These are phyloP conservation scores for Sporothrix mexicana DNA, from an alignment of 2,329 filamentous ascomycete species.

Conservation along the genomic window DNA sequence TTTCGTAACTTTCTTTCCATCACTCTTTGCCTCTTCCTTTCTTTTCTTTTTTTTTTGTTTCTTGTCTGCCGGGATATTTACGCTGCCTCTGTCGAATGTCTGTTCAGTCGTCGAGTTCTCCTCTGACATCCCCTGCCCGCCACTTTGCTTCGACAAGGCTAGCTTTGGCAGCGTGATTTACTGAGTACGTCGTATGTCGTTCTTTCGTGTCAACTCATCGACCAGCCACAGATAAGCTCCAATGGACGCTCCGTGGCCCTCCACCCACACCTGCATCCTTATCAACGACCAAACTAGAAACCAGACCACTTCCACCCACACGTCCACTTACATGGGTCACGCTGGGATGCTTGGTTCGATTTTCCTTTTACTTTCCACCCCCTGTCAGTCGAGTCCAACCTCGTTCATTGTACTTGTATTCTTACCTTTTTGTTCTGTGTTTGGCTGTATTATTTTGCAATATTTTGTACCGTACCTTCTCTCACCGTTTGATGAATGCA, in stretches of 20 bases:
- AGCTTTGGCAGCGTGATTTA: slow-evolving; percentile 1
- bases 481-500: neutral
- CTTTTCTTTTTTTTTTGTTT: slow-evolving; percentile 1
- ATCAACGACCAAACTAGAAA: neutral
- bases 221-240: slow-evolving; percentile 13
- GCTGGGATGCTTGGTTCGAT: neutral
- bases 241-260: neutral
- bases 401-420: neutral
- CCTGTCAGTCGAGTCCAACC: slow-evolving; percentile 1
- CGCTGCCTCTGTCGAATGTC: neutral
- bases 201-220: slow-evolving; percentile 30
- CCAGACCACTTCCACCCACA: neutral
- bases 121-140: neutral
- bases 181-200: neutral
- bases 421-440: neutral
- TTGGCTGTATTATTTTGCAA: neutral
- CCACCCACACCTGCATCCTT: slow-evolving; percentile 16
- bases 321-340: neutral
- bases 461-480: neutral
- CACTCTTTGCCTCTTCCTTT: neutral
- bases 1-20: neutral
- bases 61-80: neutral
- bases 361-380: neutral
- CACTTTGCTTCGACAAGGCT: neutral
- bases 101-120: neutral